Evolutionary conservation across 225 moss, liverwort and hornwort genomes (phyloP), one percentile per base, ranked within the genome.

Genomic region (Asterella californica): DNA sequence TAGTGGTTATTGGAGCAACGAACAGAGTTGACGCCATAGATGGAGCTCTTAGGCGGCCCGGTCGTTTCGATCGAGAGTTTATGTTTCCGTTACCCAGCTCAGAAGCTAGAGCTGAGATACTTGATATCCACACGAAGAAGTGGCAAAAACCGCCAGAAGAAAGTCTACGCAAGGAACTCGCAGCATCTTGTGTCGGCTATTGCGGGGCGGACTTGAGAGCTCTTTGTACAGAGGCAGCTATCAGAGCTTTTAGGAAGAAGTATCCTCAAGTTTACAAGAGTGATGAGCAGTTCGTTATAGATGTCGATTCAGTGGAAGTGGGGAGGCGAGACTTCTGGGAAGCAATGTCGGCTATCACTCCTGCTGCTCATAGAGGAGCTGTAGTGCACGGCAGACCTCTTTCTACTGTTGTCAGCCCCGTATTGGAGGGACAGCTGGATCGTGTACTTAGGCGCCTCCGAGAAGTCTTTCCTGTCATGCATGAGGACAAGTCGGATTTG

Each of bases 211-310:
- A 93, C 70, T 72, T 93, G 88, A 91, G 91, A 88, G 93, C 91
- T 48, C 82, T 93, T 47, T 93, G 93, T 32, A 93, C 91, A 36
- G 93, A 93, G 86, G 93, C 93, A 54, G 91, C 93, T 9, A 91
- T 91, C 75, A 86, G 93, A 70, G 90, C 91, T 9, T 93, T 93
- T 67, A 86, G 90, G 73, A 86, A 84, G 61, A 93, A 90, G 47
- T 93, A 91, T 83, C 93, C 91, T 74, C 93, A 93, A 70, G 93
- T 93, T 15, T 93, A 93, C 78, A 90, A 90, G 85, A 91, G 91
- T 87, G 91, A 93, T 84, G 93, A 93, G n/a, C 91, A 93, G 84
- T 91, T 91, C 52, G 89, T 93, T 78, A 90, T 93, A 59, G 91
- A 93, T 80, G 90, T 93, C 79, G 91, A 91, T 38, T 90, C 91